A percentile compares a stretch with the other conserved stretches of the same genome.
Conservation (phyloP, 805 yeast species). For the Cyberlindnera veronae region DNA sequence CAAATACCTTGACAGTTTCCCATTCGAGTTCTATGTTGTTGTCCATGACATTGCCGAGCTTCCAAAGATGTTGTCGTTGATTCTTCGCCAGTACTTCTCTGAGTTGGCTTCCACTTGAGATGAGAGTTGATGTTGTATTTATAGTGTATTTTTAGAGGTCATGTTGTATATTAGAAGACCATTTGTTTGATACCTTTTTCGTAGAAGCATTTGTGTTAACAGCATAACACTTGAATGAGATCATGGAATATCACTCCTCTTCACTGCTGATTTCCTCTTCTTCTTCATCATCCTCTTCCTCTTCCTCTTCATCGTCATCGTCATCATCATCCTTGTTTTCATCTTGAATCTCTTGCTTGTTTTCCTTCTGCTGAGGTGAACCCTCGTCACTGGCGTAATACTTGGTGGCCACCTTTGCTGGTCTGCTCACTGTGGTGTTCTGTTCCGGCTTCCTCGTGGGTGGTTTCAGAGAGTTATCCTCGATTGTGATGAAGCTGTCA, state of each 20-base stretch:
- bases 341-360: background rate
- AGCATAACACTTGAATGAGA: too few relatives aligned
- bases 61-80: slow-evolving; percentile 86
- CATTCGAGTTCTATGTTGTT: slow-evolving; percentile 94
- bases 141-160: background rate
- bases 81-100: slow-evolving; percentile 87
- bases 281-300: too few relatives aligned
- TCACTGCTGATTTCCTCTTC: slow-evolving; percentile 27
- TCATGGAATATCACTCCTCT: slow-evolving; percentile 16
- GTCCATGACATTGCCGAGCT: slow-evolving; percentile 85
- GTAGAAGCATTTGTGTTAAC: background rate
- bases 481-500: slow-evolving; percentile 7
- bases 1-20: slow-evolving; percentile 88
- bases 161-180: background rate
- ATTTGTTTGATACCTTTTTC: background rate
- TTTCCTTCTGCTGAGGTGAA: background rate
- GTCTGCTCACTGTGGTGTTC: too few relatives aligned
- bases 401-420: too few relatives aligned
- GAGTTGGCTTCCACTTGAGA: slow-evolving; percentile 48
- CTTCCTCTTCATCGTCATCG: slow-evolving; percentile 8
- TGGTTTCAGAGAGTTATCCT: too few relatives aligned
- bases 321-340: slow-evolving; percentile 19
- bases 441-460: too few relatives aligned
- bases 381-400: slow-evolving; percentile 12
- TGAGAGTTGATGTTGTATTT: slow-evolving; percentile 7